Conservation (phyloP, 805 yeast genomes). For the Kregervanrija delftensis region DNA sequence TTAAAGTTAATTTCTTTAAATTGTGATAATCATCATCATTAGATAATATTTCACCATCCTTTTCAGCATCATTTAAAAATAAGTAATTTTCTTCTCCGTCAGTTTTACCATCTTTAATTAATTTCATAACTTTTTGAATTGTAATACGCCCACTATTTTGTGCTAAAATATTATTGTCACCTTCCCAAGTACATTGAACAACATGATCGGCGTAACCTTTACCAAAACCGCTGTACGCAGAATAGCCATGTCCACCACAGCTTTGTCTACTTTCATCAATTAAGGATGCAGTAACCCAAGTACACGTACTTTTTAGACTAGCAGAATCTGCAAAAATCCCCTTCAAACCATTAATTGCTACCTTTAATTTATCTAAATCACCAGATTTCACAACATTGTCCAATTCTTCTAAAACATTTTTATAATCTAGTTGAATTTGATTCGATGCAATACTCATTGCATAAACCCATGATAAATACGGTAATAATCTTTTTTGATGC, state of each 20-base stretch:
- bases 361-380: slow-evolving; percentile 36
- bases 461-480: slow-evolving; percentile 75
- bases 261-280: slow-evolving; percentile 90
- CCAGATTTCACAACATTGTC: slow-evolving; percentile 46
- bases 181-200: slow-evolving; percentile 99
- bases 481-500: slow-evolving; percentile 83
- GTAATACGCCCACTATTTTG: slow-evolving; percentile 79
- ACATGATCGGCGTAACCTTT: slow-evolving; percentile 89
- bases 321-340: slow-evolving; percentile 80
- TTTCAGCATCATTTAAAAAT: slow-evolving; percentile 24
- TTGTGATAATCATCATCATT: slow-evolving; percentile 23
- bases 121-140: slow-evolving; percentile 39
- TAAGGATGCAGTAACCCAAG: slow-evolving; percentile 76
- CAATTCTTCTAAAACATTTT: slow-evolving; percentile 42
- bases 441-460: slow-evolving; percentile 68
- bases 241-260: slow-evolving; percentile 96
- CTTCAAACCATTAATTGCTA: slow-evolving; percentile 58
- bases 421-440: slow-evolving; percentile 49
- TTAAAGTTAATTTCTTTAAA: slow-evolving; percentile 27
- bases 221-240: slow-evolving; percentile 87
- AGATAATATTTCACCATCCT: slow-evolving; percentile 27
- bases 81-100: slow-evolving; percentile 27
- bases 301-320: slow-evolving; percentile 79
- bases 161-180: slow-evolving; percentile 84
- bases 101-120: slow-evolving; percentile 33